phyloP scores from a whole-genome alignment of 352 stramenopile genomes.

The Nothophytophthora sp. region DNA sequence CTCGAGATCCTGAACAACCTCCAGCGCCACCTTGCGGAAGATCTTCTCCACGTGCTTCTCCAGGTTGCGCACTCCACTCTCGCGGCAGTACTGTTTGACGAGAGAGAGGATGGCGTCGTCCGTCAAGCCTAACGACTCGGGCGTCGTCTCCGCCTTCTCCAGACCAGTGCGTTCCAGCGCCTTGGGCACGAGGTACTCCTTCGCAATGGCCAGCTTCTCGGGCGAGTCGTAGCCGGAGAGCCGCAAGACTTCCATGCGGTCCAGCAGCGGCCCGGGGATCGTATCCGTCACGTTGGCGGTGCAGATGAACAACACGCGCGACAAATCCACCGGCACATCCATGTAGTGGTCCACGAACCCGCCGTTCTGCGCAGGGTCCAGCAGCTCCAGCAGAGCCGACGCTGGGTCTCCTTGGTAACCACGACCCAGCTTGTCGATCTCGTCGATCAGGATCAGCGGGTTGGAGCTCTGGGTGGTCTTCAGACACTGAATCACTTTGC shows the following conservation, averaged over 20 bases:
- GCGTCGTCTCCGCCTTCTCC: constrained; percentile 58
- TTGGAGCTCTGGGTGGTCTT: constrained; percentile 97
- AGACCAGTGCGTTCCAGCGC: constrained; percentile 93
- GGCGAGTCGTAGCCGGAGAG: constrained; percentile 96
- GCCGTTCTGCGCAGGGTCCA: constrained; percentile 98
- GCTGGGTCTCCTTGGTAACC: constrained; percentile 94
- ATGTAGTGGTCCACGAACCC: constrained; percentile 99
- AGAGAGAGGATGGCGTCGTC: constrained; percentile 92
- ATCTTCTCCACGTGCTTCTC: constrained; percentile 99
- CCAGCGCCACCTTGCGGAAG: constrained; percentile 97
- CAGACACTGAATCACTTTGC: constrained; percentile 99
- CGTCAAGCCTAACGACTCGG: constrained; percentile 89
- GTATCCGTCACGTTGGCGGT: constrained; percentile 95
- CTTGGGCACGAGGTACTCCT: constrained; percentile 98
- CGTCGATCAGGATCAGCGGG: constrained; percentile 98
- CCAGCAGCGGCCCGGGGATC: constrained; percentile 97
- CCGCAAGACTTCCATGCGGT: constrained; percentile 99
- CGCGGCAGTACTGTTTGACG: constrained; percentile 95
- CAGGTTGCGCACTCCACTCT: constrained; percentile 97
- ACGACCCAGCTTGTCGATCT: constrained; percentile 91
- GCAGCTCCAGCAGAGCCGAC: constrained; percentile 95
- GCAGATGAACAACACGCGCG: constrained; percentile 97
- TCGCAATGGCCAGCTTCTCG: constrained; percentile 98
- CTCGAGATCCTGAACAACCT: constrained; percentile 93
- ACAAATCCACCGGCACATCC: constrained; percentile 98